Conservation (phyloP, 2,329 filamentous ascomycete genomes). For the Aspergillaceae sp. region DNA sequence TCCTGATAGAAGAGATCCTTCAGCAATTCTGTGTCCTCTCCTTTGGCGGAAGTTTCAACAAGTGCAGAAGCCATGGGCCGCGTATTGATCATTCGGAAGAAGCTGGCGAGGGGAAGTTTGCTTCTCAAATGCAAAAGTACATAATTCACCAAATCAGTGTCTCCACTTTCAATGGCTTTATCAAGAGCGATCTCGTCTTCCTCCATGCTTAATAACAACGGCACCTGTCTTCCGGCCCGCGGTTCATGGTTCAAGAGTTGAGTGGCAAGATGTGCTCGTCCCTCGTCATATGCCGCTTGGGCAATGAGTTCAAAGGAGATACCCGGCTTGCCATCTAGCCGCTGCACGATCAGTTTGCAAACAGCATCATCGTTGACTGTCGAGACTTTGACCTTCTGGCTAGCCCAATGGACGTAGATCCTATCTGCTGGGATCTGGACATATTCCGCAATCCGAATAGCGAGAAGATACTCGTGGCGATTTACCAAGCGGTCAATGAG, state of each 20-base stretch:
- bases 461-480: slow-evolving; percentile 82
- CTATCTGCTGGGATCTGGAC: slow-evolving; percentile 75
- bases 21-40: slow-evolving; percentile 71
- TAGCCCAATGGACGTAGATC: slow-evolving; percentile 96
- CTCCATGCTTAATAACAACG: slow-evolving; percentile 85
- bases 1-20: slow-evolving; percentile 98
- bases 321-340: slow-evolving; percentile 76
- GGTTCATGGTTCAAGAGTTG: slow-evolving; percentile 89
- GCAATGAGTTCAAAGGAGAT: slow-evolving; percentile 96
- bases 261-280: slow-evolving; percentile 77
- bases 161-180: slow-evolving; percentile 91
- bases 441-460: slow-evolving; percentile 79
- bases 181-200: slow-evolving; percentile 91
- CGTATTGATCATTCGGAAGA: slow-evolving; percentile 84
- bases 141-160: slow-evolving; percentile 85
- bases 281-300: slow-evolving; percentile 86
- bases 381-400: slow-evolving; percentile 80
- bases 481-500: slow-evolving; percentile 81
- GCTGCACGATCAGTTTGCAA: slow-evolving; percentile 76
- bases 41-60: slow-evolving; percentile 72
- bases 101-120: slow-evolving; percentile 79
- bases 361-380: slow-evolving; percentile 80
- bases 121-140: slow-evolving; percentile 82
- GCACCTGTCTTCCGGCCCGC: slow-evolving; percentile 90
- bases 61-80: slow-evolving; percentile 80